phyloP scores from a whole-genome alignment of 768 basidiomycete genomes.

The Termitomyces sp. region DNA sequence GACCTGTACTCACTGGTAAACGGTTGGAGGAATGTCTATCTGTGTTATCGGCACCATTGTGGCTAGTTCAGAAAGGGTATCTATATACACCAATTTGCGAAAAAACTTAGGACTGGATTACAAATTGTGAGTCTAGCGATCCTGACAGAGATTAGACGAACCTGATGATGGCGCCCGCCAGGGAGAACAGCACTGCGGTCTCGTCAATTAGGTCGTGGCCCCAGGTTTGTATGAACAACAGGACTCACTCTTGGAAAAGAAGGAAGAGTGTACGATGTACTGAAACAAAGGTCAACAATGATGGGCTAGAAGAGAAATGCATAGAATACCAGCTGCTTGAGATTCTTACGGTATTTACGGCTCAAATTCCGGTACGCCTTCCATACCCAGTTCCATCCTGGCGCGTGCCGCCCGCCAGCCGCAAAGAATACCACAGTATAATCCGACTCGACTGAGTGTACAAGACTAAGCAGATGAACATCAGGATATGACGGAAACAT shows the following conservation, averaged over 20 bases:
- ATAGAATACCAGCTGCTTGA: constrained; percentile 63
- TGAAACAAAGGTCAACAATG: constrained; percentile 19
- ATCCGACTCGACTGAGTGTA: constrained; percentile 71
- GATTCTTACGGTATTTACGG: constrained; percentile 82
- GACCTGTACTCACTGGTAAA: constrained; percentile 60
- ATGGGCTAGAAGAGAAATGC: neutral
- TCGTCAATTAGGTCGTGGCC: constrained; percentile 5
- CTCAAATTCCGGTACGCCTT: constrained; percentile 79
- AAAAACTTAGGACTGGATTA: constrained; percentile 79
- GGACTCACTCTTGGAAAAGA: constrained; percentile 77
- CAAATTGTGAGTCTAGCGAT: constrained; percentile 1
- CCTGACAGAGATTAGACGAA: constrained; percentile 17
- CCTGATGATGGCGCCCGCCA: constrained; percentile 87
- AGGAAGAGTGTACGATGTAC: constrained; percentile 85
- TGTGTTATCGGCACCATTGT: constrained; percentile 77
- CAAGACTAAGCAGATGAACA: neutral
- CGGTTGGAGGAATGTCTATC: constrained; percentile 78
- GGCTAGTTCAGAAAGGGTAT: constrained; percentile 75
- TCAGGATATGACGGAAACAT: constrained; percentile 12
- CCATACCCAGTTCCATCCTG: constrained; percentile 90
- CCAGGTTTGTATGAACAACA: neutral
- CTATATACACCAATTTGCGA: constrained; percentile 72
- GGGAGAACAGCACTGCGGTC: constrained; percentile 73
- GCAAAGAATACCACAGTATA: constrained; percentile 87
- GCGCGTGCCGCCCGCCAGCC: constrained; percentile 67